These are phyloP conservation scores for Rhinocladiella similis DNA, from an alignment of 2,329 filamentous ascomycete species.

Conservation along the genomic window DNA sequence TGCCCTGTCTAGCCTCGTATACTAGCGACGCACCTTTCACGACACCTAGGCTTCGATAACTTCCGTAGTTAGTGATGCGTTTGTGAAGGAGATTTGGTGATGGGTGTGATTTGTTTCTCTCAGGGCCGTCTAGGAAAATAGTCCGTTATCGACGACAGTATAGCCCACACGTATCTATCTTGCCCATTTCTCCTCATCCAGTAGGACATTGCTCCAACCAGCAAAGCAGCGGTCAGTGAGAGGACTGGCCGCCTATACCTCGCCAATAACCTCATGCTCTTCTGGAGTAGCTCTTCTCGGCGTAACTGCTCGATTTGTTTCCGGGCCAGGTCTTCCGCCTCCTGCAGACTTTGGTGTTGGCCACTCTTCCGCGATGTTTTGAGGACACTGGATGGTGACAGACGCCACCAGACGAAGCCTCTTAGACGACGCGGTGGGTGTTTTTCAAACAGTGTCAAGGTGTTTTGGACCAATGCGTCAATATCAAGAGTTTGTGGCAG, in stretches of 20 bases:
- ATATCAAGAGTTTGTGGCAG: constrained; percentile 79
- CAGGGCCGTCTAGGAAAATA: constrained; percentile 3
- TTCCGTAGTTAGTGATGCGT: no score
- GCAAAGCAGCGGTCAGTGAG: constrained; percentile 62
- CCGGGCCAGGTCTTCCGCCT: constrained; percentile 69
- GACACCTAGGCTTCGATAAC: no score
- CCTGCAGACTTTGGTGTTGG: constrained; percentile 58
- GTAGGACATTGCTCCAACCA: constrained; percentile 68
- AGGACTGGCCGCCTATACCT: constrained; percentile 65
- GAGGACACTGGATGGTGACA: constrained; percentile 76
- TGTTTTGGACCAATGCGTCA: constrained; percentile 70
- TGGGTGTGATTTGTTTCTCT: not conserved
- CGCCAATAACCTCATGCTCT: constrained; percentile 56
- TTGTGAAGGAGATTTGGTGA: no score
- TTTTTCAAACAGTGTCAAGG: constrained; percentile 62
- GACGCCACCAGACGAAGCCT: constrained; percentile 64
- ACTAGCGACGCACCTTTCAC: no score
- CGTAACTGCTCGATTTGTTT: constrained; percentile 72
- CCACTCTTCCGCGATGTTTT: constrained; percentile 71
- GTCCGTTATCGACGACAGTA: constrained; percentile 11
- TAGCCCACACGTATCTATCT: constrained; percentile 30
- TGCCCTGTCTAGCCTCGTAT: no score
- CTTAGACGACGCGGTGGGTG: constrained; percentile 73
- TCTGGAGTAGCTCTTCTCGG: constrained; percentile 61
- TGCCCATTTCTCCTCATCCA: constrained; percentile 58